Evolutionary conservation across 2,329 filamentous ascomycete genomes (phyloP).

Genomic region (Claviceps pusilla): DNA sequence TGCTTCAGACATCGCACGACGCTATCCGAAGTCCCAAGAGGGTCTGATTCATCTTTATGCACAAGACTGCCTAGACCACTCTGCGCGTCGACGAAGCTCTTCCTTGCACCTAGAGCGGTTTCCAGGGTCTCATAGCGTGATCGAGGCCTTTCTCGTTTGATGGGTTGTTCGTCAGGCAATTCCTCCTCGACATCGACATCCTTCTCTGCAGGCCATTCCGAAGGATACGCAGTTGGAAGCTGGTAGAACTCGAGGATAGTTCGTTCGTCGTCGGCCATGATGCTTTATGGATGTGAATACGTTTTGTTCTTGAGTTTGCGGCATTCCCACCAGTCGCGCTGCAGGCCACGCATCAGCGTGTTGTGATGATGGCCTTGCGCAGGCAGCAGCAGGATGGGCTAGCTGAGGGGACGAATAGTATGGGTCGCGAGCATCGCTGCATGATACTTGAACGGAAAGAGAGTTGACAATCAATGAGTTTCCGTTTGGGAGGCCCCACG

Average conservation of each 20-base stretch:
- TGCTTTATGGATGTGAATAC: constrained; percentile 5
- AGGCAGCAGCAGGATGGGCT: neutral
- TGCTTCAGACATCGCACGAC: constrained; percentile 68
- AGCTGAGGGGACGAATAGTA: neutral
- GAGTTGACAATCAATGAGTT: neutral
- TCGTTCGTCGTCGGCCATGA: constrained; percentile 57
- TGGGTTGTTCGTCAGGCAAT: constrained; percentile 40
- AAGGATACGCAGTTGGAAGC: constrained; percentile 61
- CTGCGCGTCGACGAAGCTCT: constrained; percentile 26
- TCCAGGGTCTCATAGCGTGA: constrained; percentile 78
- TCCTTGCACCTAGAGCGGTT: constrained; percentile 52
- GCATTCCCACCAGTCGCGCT: constrained; percentile 2
- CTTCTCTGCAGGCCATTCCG: constrained; percentile 75
- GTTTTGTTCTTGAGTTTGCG: neutral
- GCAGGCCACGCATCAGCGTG: neutral
- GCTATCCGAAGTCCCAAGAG: constrained; percentile 73
- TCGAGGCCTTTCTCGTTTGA: constrained; percentile 43
- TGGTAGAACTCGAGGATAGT: constrained; percentile 82
- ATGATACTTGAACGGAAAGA: neutral
- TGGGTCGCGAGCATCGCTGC: neutral
- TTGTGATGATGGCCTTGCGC: neutral
- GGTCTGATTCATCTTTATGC: constrained; percentile 84
- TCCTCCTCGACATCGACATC: constrained; percentile 54
- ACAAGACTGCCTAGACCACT: constrained; percentile 57
- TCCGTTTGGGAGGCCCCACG: too few species aligned